phyloP scores from a whole-genome alignment of 139 green algal species.

The Trebouxia sp. region DNA sequence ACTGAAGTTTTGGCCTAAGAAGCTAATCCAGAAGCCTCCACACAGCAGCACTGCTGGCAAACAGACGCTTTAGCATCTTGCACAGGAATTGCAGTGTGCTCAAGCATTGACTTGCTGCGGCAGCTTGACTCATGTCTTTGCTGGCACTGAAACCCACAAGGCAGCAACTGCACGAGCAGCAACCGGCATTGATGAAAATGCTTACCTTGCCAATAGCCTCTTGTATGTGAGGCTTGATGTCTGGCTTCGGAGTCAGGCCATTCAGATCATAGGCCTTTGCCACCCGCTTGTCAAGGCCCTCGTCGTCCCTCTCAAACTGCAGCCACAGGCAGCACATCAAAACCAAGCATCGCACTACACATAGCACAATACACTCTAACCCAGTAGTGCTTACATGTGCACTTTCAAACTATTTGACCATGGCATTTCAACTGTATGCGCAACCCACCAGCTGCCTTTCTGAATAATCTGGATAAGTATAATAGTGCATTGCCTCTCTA shows the following conservation, averaged over 20 bases:
- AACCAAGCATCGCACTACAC: no score
- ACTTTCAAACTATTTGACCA: background rate
- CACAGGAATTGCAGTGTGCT: no score
- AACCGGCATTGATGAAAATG: no score
- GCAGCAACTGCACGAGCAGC: no score
- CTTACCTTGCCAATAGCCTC: slow-evolving; percentile 24
- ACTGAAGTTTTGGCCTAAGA: no score
- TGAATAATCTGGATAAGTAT: background rate
- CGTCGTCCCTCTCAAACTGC: slow-evolving; percentile 33
- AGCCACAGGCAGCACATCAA: background rate
- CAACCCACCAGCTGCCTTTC: background rate
- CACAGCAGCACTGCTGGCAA: no score
- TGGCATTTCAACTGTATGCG: background rate
- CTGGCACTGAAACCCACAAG: no score
- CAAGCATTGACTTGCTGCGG: no score
- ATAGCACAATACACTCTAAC: background rate
- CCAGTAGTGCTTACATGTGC: background rate
- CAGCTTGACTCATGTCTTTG: no score
- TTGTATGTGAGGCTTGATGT: slow-evolving; percentile 13
- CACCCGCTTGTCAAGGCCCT: background rate
- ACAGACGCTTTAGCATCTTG: no score
- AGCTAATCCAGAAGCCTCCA: no score
- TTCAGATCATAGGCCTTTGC: background rate
- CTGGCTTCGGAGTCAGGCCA: background rate
- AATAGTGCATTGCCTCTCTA: background rate